Evolutionary conservation across 345 rosid genomes (phyloP), one percentile per base, ranked within the genome.

Genomic region (Limnanthes douglasii): DNA sequence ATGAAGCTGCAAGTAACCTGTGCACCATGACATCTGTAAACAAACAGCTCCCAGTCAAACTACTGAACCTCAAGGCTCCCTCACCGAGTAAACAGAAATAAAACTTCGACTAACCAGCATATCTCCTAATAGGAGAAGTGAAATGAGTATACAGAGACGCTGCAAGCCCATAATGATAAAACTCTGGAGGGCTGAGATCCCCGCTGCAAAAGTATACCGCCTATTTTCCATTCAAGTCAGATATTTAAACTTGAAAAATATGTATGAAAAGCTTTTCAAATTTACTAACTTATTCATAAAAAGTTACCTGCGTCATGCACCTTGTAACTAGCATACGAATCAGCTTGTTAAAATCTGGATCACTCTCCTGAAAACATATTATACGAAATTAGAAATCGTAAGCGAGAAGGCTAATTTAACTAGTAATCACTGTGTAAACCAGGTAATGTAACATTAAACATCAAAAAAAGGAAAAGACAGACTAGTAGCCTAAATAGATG

Each of bases 181-280:
- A 90, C 57, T 84, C 98, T 50, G 88, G 80, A 20, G 72, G 93
- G 53, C 65, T 77, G 50, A 90, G 77, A 51, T 90, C 98, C 56
- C 96, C 96, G 21, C 94, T 90, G 58, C 98, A 84, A 67, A 90
- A 90, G 54, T 90, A 90, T 19, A 90, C 94, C 8, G 96, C 98
- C 96, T 90, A 56, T 33, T 31, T 37, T 39, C 53, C 21, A 48
- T 50, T n/a, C 39, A 37, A 62, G 37, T 17, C 2, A 40, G 43
- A 37, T 36, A 21, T 48, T 34, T 34, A 15, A 37, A 27, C 30
- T 39, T 26, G 50, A 29, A 41, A 12, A 41, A n/a, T 31, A 36
- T 17, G 33, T 20, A 27, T 1, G 31, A 40, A 28, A 33, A 37
- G 15, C 18, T 51, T 30, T 21, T 31, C 21, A 26, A 32, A 43